Conservation (phyloP, 2,329 filamentous ascomycete genomes). For the Cryoendolithus antarcticus region DNA sequence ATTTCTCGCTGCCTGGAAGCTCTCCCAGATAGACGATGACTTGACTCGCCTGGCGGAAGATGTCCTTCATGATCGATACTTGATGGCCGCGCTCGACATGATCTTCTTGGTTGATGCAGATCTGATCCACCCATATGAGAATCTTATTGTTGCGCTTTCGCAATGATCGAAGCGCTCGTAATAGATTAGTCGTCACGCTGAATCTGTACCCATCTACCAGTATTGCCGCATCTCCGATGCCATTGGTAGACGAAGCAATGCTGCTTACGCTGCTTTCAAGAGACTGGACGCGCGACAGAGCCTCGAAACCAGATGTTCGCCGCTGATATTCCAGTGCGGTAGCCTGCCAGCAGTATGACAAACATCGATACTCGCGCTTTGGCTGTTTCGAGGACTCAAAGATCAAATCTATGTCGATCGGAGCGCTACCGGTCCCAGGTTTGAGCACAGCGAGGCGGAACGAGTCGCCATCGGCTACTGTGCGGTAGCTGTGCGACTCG, state of each 20-base stretch:
- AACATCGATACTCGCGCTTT: constrained; percentile 11
- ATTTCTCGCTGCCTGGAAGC: constrained; percentile 14
- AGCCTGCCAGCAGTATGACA: constrained; percentile 20
- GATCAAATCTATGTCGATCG: constrained; percentile 13
- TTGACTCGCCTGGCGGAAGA: constrained; percentile 16
- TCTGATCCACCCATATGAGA: constrained; percentile 18
- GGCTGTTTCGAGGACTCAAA: constrained; percentile 14
- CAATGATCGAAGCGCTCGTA: constrained; percentile 13
- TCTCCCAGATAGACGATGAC: constrained; percentile 16
- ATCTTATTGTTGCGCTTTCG: constrained; percentile 15
- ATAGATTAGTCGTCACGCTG: constrained; percentile 18
- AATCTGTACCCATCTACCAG: constrained; percentile 18
- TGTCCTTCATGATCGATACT: constrained; percentile 24
- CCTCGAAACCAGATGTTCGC: too few species aligned
- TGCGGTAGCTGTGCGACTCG: constrained; percentile 12
- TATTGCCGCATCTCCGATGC: constrained; percentile 9
- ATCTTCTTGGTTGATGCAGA: constrained; percentile 23
- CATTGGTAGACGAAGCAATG: too few species aligned
- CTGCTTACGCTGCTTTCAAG: too few species aligned
- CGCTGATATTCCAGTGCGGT: constrained; percentile 6
- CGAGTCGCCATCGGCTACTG: constrained; percentile 15
- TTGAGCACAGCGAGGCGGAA: constrained; percentile 16
- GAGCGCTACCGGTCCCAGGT: constrained; percentile 11
- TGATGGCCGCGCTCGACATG: constrained; percentile 20
- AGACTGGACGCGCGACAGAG: too few species aligned